A percentile compares a stretch with the other conserved stretches of the same genome.
Evolutionary conservation across 192 early-diverging fungal species (phyloP).

Genomic region (Phycomyces blakesleeanus): DNA sequence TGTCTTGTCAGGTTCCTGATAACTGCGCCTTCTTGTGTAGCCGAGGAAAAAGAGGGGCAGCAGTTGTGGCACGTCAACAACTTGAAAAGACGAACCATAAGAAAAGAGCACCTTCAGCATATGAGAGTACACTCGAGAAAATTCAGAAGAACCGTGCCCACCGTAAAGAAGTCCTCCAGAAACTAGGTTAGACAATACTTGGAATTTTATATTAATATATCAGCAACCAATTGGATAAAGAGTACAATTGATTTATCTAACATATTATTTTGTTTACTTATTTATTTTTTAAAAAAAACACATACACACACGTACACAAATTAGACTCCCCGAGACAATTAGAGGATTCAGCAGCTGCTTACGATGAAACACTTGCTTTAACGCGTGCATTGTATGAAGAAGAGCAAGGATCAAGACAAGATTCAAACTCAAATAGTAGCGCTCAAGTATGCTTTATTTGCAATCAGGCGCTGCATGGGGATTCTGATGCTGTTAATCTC

Average conservation of each 20-base stretch:
- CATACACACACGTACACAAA: neutral
- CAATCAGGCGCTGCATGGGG: slow-evolving; percentile 50
- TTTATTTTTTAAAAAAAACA: too few relatives aligned
- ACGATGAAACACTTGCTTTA: slow-evolving; percentile 22
- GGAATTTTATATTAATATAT: too few relatives aligned
- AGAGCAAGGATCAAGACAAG: neutral
- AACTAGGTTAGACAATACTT: slow-evolving; percentile 18
- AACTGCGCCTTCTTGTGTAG: slow-evolving; percentile 6
- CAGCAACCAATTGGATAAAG: too few relatives aligned
- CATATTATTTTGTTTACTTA: too few relatives aligned
- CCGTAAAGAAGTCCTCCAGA: slow-evolving; percentile 27
- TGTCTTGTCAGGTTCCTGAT: too few relatives aligned
- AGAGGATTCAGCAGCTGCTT: slow-evolving; percentile 34
- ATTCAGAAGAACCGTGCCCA: slow-evolving; percentile 37
- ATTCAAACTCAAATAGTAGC: neutral
- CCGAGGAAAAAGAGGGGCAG: slow-evolving; percentile 52
- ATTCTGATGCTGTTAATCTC: slow-evolving; percentile 57
- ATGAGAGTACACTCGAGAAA: slow-evolving; percentile 31
- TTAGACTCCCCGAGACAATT: neutral
- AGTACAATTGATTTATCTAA: too few relatives aligned
- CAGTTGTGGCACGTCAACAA: slow-evolving; percentile 49
- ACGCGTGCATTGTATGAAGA: slow-evolving; percentile 9
- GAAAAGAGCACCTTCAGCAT: slow-evolving; percentile 26
- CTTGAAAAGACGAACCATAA: slow-evolving; percentile 34
- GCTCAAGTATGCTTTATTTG: slow-evolving; percentile 65